phyloP scores from a whole-genome alignment of 2,329 filamentous ascomycete genomes.

The Aureobasidium sp. region DNA sequence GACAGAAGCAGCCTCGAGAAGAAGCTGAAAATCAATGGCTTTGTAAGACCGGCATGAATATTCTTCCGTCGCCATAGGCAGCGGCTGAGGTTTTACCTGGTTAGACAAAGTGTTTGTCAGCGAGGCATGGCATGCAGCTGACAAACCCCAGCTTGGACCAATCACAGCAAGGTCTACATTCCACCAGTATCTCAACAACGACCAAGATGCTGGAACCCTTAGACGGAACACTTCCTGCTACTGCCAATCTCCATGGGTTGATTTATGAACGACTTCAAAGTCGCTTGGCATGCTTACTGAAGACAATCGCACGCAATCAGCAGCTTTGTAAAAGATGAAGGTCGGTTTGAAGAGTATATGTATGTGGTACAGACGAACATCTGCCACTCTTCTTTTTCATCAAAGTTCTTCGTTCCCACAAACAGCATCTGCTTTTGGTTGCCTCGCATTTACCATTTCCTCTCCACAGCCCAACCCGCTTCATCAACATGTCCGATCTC shows the following conservation, averaged over 20 bases:
- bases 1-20: neutral
- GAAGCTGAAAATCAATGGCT: neutral
- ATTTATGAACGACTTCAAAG: neutral
- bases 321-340: neutral
- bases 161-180: neutral
- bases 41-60: slow-evolving; percentile 6
- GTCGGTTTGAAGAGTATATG: neutral
- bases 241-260: neutral
- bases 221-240: neutral
- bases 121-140: neutral
- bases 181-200: neutral
- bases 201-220: neutral
- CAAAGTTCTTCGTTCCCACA: neutral
- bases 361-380: neutral
- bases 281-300: slow-evolving; percentile 2
- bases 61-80: neutral
- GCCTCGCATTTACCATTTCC: neutral
- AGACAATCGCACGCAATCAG: slow-evolving; percentile 6
- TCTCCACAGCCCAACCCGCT: neutral
- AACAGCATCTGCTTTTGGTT: neutral
- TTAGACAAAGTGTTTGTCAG: slow-evolving; percentile 4
- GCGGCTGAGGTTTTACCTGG: neutral
- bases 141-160: slow-evolving; percentile 4
- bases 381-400: neutral
- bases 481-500: slow-evolving; percentile 24